Percentiles rank a stretch among this genome's conserved stretches.
Evolutionary conservation across 495 filamentous ascomycete genomes (phyloP).

Genomic region (Neurospora sublineolata): DNA sequence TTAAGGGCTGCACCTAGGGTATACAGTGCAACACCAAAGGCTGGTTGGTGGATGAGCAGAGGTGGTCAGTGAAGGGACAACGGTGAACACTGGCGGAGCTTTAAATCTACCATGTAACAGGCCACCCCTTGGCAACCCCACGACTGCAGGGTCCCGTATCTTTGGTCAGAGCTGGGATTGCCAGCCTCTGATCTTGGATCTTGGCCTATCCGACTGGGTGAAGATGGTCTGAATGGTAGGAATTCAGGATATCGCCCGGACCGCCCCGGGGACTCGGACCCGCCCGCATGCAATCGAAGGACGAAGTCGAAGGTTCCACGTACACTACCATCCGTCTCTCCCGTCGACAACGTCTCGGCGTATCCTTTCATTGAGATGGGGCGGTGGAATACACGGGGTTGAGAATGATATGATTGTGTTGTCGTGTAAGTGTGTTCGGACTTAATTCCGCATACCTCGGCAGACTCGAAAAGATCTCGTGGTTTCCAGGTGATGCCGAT

Average conservation of each 20-base stretch:
- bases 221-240: not conserved
- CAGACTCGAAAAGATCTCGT: not conserved
- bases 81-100: not conserved
- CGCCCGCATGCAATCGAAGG: not conserved
- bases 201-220: not conserved
- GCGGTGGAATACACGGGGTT: not conserved
- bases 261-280: not conserved
- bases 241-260: not conserved
- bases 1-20: not conserved
- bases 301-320: not conserved
- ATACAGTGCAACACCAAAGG: not conserved
- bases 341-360: not conserved
- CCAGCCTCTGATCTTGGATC: not conserved
- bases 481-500: not conserved
- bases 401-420: too few species aligned
- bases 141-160: not conserved
- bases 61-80: not conserved
- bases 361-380: not conserved
- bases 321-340: not conserved
- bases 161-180: not conserved
- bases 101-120: not conserved
- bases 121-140: not conserved
- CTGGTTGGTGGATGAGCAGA: not conserved
- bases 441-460: too few species aligned
- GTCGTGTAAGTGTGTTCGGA: too few species aligned